Evolutionary conservation across 345 rosid species (phyloP).

Genomic region (Psidium guajava): DNA sequence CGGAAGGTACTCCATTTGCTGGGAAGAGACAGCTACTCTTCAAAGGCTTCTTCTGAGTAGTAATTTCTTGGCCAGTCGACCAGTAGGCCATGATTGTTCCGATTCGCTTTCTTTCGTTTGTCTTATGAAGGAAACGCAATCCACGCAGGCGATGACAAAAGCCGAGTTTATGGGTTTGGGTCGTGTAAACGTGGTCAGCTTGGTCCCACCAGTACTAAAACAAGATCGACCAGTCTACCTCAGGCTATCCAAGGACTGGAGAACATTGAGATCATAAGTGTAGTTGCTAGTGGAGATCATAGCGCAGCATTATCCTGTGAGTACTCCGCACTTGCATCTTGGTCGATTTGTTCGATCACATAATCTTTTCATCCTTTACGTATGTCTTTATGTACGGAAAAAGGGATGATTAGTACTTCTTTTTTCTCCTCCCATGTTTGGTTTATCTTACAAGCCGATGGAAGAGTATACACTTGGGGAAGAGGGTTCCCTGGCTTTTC

Average conservation of each 20-base stretch:
- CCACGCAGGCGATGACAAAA: conserved; percentile 17
- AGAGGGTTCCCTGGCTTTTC: conserved; percentile 49
- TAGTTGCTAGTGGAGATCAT: conserved; percentile 79
- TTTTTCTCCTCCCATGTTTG: not conserved
- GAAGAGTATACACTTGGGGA: conserved; percentile 68
- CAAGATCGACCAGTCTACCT: conserved; percentile 45
- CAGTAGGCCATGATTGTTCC: not conserved
- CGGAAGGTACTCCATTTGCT: not conserved
- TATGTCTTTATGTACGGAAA: not conserved
- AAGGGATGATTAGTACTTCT: not conserved
- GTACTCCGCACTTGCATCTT: not conserved
- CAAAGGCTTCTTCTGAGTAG: not conserved
- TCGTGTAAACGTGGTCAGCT: conserved; percentile 84
- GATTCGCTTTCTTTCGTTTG: not conserved
- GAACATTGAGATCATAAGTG: conserved; percentile 28
- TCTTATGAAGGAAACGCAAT: not conserved
- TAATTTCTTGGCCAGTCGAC: not conserved
- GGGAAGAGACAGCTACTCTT: not conserved
- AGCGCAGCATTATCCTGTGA: conserved; percentile 72
- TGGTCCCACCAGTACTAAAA: conserved; percentile 33
- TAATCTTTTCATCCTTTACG: not conserved
- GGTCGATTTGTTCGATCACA: not conserved
- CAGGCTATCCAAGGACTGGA: conserved; percentile 39
- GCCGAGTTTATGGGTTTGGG: conserved; percentile 69
- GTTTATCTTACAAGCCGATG: conserved; percentile 33